Base-by-base conservation (phyloP, 75 land plant genomes). In the Pinus taeda region DNA sequence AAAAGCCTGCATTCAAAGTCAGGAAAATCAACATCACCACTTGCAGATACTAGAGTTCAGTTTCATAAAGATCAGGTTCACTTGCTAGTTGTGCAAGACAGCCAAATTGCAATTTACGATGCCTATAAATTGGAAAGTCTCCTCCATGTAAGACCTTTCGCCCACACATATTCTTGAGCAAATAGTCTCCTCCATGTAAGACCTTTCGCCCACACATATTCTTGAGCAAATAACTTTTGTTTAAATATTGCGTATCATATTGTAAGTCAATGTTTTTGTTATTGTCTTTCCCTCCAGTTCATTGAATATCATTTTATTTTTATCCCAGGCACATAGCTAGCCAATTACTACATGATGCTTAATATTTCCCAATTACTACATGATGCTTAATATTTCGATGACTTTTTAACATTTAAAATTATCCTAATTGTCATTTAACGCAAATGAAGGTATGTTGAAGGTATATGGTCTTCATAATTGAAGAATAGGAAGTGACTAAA, bases 71-170 rank as follows among this genome's bases (percentile, higher is more conserved):
- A 86, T 24, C 89, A 89, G 64, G 15, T 60, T n/a, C 91, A 82
- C 73, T 71, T 89, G 3, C 76, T 89, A 22, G 86, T 84, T 17
- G 80, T 66, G 29, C 89, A 89, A 66, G 91, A 87, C 59, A 81
- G 75, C 58, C 91, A 89, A 69, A 75, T 89, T 39, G 79, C 91
- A n/a, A 79, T 86, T 57, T 89, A 84, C 80, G 89, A 86, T 73
- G 62, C 82, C 71, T 59, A 82, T 45, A 84, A 82, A 75, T 84
- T 89, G 71, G 89, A 89, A 57, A 74, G 76, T 70, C n/a, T 86
- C 15, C 80, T 73, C n/a, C 78, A 73, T 33, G 91, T 86, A 58
- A 82, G 84, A 81, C 56, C 78, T 42, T 21, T 3, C 74, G 2
- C 26, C 15, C 21, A 74, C 22, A 65, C 15, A 65, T 3, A 13